These are phyloP conservation scores for Cyamopsis tetragonoloba DNA, from an alignment of 306 rosid species.

Conservation along the genomic window DNA sequence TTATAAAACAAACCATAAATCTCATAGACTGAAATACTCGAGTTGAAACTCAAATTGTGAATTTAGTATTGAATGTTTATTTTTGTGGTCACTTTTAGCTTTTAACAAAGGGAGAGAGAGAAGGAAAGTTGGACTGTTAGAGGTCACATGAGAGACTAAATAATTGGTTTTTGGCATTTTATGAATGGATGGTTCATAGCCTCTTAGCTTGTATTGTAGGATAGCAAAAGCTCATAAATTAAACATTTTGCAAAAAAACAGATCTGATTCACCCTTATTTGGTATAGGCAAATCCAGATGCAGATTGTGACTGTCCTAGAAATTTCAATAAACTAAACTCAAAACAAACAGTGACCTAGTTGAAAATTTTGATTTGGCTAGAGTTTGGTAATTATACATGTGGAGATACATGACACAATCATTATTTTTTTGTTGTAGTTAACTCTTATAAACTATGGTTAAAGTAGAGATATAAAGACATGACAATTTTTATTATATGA, in stretches of 20 bases:
- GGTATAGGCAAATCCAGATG: neutral
- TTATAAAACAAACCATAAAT: too few species aligned
- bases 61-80: neutral
- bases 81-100: neutral
- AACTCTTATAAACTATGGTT: too few species aligned
- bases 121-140: neutral
- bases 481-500: too few species aligned
- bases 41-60: too few species aligned
- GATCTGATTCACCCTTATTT: neutral
- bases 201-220: neutral
- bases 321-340: neutral
- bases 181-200: neutral
- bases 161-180: conserved; percentile 20
- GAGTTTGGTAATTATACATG: too few species aligned
- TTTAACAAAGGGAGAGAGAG: too few species aligned
- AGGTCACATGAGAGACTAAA: conserved; percentile 18
- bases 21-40: too few species aligned
- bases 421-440: too few species aligned
- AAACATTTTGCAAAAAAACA: neutral
- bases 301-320: neutral
- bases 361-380: too few species aligned
- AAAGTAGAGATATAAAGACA: too few species aligned
- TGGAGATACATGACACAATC: too few species aligned
- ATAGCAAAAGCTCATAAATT: neutral
- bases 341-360: too few species aligned